Evolutionary conservation across 139 green algal species (phyloP).

Genomic region (Microglena sp.): DNA sequence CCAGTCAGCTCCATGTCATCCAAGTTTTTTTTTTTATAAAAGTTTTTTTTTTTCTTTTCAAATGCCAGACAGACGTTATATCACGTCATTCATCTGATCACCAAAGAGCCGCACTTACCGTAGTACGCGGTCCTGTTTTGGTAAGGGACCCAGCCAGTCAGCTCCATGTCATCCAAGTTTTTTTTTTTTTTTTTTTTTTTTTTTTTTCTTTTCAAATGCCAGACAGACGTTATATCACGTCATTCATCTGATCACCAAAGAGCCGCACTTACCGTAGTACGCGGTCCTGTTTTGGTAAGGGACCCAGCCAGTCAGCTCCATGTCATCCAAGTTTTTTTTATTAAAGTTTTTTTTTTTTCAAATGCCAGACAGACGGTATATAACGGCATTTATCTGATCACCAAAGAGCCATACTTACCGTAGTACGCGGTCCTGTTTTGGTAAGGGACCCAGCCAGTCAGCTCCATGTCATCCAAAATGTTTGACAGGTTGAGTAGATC

Average conservation of each 20-base stretch:
- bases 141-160: conserved; percentile 29
- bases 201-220: no score
- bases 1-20: conserved; percentile 11
- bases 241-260: no score
- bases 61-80: no score
- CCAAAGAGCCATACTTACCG: conserved; percentile 14
- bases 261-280: conserved; percentile 10
- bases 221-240: no score
- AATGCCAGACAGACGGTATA: no score
- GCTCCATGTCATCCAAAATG: conserved; percentile 21
- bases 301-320: conserved; percentile 27
- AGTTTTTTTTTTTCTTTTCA: no score
- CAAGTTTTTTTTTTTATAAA: no score
- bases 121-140: conserved; percentile 30
- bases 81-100: no score
- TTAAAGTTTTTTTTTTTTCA: no score
- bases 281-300: conserved; percentile 27
- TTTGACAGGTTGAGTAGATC: conserved; percentile 50
- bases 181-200: no score
- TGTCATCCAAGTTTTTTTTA: conserved; percentile 38
- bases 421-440: conserved; percentile 30
- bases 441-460: conserved; percentile 29
- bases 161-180: conserved; percentile 17
- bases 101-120: conserved; percentile 12
- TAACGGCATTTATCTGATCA: no score